Evolutionary conservation across 192 early-diverging fungal species (phyloP).

Genomic region (Umbelopsis ramanniana): DNA sequence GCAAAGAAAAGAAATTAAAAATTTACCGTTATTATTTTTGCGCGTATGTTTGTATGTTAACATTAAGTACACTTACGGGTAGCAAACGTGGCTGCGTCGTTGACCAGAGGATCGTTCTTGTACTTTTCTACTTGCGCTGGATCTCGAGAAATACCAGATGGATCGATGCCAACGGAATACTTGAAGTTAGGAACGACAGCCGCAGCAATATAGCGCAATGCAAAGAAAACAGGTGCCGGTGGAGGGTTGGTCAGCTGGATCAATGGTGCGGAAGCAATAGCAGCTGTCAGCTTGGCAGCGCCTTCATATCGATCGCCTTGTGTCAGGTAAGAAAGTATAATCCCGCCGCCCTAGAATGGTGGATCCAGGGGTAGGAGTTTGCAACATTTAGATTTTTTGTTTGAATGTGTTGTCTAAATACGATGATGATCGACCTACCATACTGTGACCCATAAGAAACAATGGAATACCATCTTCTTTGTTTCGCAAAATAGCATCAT

Average conservation of each 20-base stretch:
- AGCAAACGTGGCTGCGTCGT: slow-evolving; percentile 49
- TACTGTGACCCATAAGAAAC: slow-evolving; percentile 60
- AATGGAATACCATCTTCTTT: slow-evolving; percentile 47
- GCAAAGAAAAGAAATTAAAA: background rate
- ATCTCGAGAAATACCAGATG: slow-evolving; percentile 48
- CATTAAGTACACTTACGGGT: slow-evolving; percentile 34
- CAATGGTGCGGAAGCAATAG: slow-evolving; percentile 63
- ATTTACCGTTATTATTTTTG: background rate
- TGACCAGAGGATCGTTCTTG: slow-evolving; percentile 58
- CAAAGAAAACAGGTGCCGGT: slow-evolving; percentile 39
- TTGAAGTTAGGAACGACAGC: slow-evolving; percentile 49
- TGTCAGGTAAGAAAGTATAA: slow-evolving; percentile 59
- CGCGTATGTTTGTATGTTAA: background rate
- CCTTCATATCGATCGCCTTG: slow-evolving; percentile 39
- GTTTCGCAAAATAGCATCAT: slow-evolving; percentile 41
- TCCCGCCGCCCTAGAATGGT: slow-evolving; percentile 42
- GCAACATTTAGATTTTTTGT: background rate
- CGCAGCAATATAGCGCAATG: slow-evolving; percentile 36
- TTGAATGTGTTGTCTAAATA: background rate
- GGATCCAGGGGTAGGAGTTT: slow-evolving; percentile 5
- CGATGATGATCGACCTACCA: slow-evolving; percentile 33
- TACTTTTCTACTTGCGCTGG: slow-evolving; percentile 52
- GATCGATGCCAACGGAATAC: slow-evolving; percentile 46
- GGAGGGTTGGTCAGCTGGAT: slow-evolving; percentile 34
- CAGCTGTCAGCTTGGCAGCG: slow-evolving; percentile 42